A percentile compares a stretch with the other conserved stretches of the same genome.
phyloP scores from a whole-genome alignment of 2,329 filamentous ascomycete species.

The Raffaelea ambrosiae region DNA sequence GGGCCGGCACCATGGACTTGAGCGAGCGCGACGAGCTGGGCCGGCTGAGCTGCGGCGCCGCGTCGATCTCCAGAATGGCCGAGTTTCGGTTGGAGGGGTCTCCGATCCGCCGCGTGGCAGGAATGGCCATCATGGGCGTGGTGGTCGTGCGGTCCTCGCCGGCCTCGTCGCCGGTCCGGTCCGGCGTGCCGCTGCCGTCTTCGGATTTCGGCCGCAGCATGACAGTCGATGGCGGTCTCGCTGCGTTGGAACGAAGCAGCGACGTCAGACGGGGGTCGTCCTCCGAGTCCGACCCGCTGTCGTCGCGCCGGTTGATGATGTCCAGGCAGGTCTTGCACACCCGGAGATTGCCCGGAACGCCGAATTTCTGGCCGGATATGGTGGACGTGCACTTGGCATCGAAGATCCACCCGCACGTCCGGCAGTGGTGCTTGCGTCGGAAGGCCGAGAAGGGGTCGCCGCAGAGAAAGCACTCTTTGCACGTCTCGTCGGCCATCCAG shows the following conservation, averaged over 20 bases:
- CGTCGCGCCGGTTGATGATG: slow-evolving; percentile 83
- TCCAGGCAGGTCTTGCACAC: slow-evolving; percentile 90
- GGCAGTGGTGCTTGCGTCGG: slow-evolving; percentile 91
- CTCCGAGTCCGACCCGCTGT: slow-evolving; percentile 81
- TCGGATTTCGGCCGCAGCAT: slow-evolving; percentile 25
- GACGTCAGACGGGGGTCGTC: slow-evolving; percentile 61
- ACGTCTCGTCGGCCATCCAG: slow-evolving; percentile 99
- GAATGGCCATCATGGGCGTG: slow-evolving; percentile 66
- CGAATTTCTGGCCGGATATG: slow-evolving; percentile 82
- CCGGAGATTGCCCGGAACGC: slow-evolving; percentile 72
- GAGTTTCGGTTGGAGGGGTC: slow-evolving; percentile 74
- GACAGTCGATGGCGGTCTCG: slow-evolving; percentile 31
- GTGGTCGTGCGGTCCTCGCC: slow-evolving; percentile 46
- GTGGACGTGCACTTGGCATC: slow-evolving; percentile 91
- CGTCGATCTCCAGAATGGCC: slow-evolving; percentile 82
- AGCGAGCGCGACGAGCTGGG: slow-evolving; percentile 90
- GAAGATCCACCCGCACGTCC: slow-evolving; percentile 96
- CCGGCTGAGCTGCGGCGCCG: slow-evolving; percentile 65
- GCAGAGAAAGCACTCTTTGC: slow-evolving; percentile 93
- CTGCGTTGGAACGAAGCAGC: slow-evolving; percentile 49
- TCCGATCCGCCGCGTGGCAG: slow-evolving; percentile 54
- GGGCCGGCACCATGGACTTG: slow-evolving; percentile 58
- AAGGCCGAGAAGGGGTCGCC: slow-evolving; percentile 88
- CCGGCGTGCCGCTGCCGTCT: slow-evolving; percentile 30
- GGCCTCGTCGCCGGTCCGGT: slow-evolving; percentile 29